These are phyloP conservation scores for Recurvomyces mirabilis DNA, from an alignment of 495 filamentous ascomycete genomes.

Conservation along the genomic window DNA sequence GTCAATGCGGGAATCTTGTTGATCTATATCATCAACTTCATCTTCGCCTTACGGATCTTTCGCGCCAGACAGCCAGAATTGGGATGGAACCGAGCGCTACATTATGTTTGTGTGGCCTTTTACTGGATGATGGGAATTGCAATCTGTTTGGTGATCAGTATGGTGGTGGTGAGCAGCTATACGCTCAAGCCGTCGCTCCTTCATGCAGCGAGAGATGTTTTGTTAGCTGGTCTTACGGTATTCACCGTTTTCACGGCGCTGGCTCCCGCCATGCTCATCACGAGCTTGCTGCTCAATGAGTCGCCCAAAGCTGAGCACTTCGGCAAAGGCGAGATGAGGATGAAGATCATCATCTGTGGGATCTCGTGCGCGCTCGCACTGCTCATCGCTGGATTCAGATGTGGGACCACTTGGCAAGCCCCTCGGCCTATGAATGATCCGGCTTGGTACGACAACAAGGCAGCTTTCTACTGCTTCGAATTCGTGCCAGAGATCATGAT, in stretches of 20 bases:
- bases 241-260: conserved; percentile 22
- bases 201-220: conserved; percentile 17
- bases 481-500: conserved; percentile 62
- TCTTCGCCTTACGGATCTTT: conserved; percentile 28
- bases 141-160: conserved; percentile 16
- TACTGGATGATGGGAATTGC: conserved; percentile 21
- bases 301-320: conserved; percentile 20
- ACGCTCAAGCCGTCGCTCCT: conserved; percentile 18
- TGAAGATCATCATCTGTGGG: conserved; percentile 21
- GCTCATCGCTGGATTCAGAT: conserved; percentile 22
- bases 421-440: conserved; percentile 6
- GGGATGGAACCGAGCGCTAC: conserved; percentile 21
- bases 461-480: conserved; percentile 59
- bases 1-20: conserved; percentile 27
- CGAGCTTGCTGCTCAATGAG: neutral
- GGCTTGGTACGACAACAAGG: conserved; percentile 28
- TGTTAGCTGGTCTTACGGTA: conserved; percentile 21
- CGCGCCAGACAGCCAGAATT: conserved; percentile 24
- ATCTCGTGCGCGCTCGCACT: conserved; percentile 14
- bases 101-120: conserved; percentile 11
- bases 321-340: conserved; percentile 23
- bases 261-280: conserved; percentile 14
- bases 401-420: conserved; percentile 17
- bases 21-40: conserved; percentile 28
- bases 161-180: conserved; percentile 23